Percentiles rank a stretch among this genome's conserved stretches.
Evolutionary conservation across 2,329 filamentous ascomycete species (phyloP).

Genomic region (Xenoacremonium recifei): DNA sequence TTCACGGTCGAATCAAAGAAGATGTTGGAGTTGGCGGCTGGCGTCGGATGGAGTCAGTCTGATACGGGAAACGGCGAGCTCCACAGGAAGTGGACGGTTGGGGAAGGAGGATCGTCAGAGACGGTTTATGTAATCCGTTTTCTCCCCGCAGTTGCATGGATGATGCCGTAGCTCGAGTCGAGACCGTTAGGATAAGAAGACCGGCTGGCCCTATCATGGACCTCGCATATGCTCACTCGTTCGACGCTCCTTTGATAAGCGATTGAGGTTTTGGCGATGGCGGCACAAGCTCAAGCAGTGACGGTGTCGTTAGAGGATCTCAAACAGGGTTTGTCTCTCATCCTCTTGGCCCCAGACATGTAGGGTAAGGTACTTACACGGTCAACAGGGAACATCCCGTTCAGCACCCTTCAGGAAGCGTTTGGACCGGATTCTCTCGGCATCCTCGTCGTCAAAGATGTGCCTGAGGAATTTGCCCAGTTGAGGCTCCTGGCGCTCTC

Average conservation of each 20-base stretch:
- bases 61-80: slow-evolving; percentile 33
- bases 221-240: neutral
- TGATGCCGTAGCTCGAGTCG: neutral
- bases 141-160: slow-evolving; percentile 13
- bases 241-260: no score
- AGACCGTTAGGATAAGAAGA: slow-evolving; percentile 2
- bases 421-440: slow-evolving; percentile 90
- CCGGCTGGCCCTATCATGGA: neutral
- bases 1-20: neutral
- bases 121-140: slow-evolving; percentile 24
- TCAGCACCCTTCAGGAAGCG: slow-evolving; percentile 69
- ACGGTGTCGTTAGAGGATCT: slow-evolving; percentile 63
- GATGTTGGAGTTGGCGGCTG: neutral
- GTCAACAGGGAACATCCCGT: slow-evolving; percentile 61
- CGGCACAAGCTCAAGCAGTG: slow-evolving; percentile 52
- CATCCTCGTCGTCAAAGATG: slow-evolving; percentile 88
- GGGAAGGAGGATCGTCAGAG: slow-evolving; percentile 8
- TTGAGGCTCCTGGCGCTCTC: slow-evolving; percentile 75
- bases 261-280: slow-evolving; percentile 32
- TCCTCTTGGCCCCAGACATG: slow-evolving; percentile 3
- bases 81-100: slow-evolving; percentile 16
- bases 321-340: slow-evolving; percentile 46
- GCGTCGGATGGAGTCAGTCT: slow-evolving; percentile 7
- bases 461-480: slow-evolving; percentile 69
- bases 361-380: slow-evolving; percentile 14